Evolutionary conservation across 2,329 filamentous ascomycete genomes (phyloP).

Genomic region (Zymoseptoria tritici): DNA sequence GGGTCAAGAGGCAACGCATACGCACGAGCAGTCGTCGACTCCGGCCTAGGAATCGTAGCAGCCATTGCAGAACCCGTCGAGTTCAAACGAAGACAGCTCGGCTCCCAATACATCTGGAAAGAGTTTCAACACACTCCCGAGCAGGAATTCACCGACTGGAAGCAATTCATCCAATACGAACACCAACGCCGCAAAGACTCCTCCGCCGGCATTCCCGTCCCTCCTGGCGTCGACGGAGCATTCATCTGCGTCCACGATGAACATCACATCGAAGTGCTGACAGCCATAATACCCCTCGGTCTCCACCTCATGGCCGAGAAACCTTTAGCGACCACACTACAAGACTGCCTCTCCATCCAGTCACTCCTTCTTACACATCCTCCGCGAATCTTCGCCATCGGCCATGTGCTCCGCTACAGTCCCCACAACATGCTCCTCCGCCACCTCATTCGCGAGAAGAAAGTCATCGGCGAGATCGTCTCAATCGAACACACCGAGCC

Average conservation of each 20-base stretch:
- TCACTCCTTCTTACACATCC: slow-evolving; percentile 25
- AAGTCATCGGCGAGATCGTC: slow-evolving; percentile 73
- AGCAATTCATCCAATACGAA: slow-evolving; percentile 69
- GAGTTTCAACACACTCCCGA: slow-evolving; percentile 44
- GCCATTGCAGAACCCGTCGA: slow-evolving; percentile 74
- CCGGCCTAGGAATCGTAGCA: slow-evolving; percentile 60
- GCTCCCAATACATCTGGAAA: slow-evolving; percentile 66
- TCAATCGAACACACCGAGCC: slow-evolving; percentile 90
- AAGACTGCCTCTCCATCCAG: slow-evolving; percentile 66
- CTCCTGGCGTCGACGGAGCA: slow-evolving; percentile 46
- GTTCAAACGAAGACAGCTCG: slow-evolving; percentile 69
- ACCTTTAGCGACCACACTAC: slow-evolving; percentile 71
- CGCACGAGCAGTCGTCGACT: slow-evolving; percentile 57
- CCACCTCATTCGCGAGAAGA: slow-evolving; percentile 66
- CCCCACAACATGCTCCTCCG: slow-evolving; percentile 84
- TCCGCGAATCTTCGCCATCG: slow-evolving; percentile 68
- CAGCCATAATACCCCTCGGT: slow-evolving; percentile 58
- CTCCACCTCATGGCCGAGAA: slow-evolving; percentile 95
- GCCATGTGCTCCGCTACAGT: slow-evolving; percentile 88
- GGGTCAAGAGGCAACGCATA: slow-evolving; percentile 73
- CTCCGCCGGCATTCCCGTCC: slow-evolving; percentile 37
- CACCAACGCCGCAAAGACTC: slow-evolving; percentile 49
- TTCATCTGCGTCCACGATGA: slow-evolving; percentile 78
- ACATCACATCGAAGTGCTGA: slow-evolving; percentile 74
- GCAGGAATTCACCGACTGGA: slow-evolving; percentile 67